phyloP scores from a whole-genome alignment of 768 basidiomycete genomes.

The Boletus pseudo-olivaceus region DNA sequence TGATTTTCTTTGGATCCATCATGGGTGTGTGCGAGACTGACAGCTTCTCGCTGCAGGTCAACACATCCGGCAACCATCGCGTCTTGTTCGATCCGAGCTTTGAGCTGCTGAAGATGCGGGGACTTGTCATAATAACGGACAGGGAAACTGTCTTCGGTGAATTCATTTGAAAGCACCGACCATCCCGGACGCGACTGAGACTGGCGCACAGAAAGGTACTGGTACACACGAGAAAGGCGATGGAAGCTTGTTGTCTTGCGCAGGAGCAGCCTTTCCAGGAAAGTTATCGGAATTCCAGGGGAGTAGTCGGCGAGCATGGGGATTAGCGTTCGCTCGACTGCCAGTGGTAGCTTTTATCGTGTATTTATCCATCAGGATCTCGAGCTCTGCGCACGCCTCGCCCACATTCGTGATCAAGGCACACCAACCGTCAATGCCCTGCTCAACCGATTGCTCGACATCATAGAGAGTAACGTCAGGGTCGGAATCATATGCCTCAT shows the following conservation, averaged over 20 bases:
- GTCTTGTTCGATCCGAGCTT: slow-evolving; percentile 6
- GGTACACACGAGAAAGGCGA: slow-evolving; percentile 24
- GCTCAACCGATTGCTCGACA: slow-evolving; percentile 33
- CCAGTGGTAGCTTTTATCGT: slow-evolving; percentile 25
- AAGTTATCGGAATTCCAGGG: slow-evolving; percentile 23
- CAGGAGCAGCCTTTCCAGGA: slow-evolving; percentile 24
- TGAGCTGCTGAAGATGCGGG: slow-evolving; percentile 20
- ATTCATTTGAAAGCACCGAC: slow-evolving; percentile 32
- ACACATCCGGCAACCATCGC: slow-evolving; percentile 6
- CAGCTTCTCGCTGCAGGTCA: slow-evolving; percentile 3
- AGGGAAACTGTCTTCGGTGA: slow-evolving; percentile 25
- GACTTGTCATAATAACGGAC: slow-evolving; percentile 7
- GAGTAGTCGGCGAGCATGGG: slow-evolving; percentile 31
- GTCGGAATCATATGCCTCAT: slow-evolving; percentile 1
- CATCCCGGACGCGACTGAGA: slow-evolving; percentile 4
- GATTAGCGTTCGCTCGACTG: slow-evolving; percentile 28
- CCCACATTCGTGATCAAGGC: slow-evolving; percentile 1
- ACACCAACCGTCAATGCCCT: slow-evolving; percentile 34
- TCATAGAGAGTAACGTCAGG: slow-evolving; percentile 30
- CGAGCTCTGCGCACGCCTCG: slow-evolving; percentile 12
- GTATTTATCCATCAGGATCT: slow-evolving; percentile 25
- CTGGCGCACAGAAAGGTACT: slow-evolving; percentile 33
- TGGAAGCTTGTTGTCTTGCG: slow-evolving; percentile 26
- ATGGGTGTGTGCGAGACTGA: neutral
- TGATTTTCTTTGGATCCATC: neutral